Evolutionary conservation across 805 yeast genomes (phyloP), one percentile per base, ranked within the genome.

Genomic region (Monosporozyma yasuniensis): DNA sequence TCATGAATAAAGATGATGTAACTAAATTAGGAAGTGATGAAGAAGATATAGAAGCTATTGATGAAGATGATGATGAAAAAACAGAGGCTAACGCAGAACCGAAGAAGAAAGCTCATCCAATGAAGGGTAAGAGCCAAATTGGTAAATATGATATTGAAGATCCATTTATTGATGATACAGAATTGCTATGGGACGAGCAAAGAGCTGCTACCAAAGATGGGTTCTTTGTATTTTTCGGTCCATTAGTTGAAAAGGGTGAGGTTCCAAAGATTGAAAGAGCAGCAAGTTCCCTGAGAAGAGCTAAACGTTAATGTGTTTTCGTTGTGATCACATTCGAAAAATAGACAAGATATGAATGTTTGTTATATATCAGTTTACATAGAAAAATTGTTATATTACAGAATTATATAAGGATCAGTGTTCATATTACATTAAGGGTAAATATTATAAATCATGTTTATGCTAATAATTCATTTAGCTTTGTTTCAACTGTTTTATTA

Each of bases 141-240:
- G 96, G 96, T 2, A 88, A 87, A 61, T 93, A 93, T 67, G 99
- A 93, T 64, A 73, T 79, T 46, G 82, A 86, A 52, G 99, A 93
- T 66, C 99, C 98, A 2, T 93, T 93, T 61, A 93, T 93, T 51
- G 99, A 93, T 69, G 99, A 93, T 67, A 78, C 87, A 14, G 99
- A 93, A 67, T 71, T 89, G 57, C 77, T 80, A 50, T 85, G 93
- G 85, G 99, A 93, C 67, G 96, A 90, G 65, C 95, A 86, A 60
- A 81, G 95, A 8, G 90, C 91, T 2, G 81, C 91, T 1, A 89
- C 96, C 0, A 85, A 85, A 56, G 98, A 93, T 61, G 99, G 98
- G 1, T 93, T 90, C 64, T 93, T 91, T 57, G 96, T 93, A 0
- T 93, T 82, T 66, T 87, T 89, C 72, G 99, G 99, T 0, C 95